Evolutionary conservation across 2,329 filamentous ascomycete genomes (phyloP).

Genomic region (Triangularia setosa): DNA sequence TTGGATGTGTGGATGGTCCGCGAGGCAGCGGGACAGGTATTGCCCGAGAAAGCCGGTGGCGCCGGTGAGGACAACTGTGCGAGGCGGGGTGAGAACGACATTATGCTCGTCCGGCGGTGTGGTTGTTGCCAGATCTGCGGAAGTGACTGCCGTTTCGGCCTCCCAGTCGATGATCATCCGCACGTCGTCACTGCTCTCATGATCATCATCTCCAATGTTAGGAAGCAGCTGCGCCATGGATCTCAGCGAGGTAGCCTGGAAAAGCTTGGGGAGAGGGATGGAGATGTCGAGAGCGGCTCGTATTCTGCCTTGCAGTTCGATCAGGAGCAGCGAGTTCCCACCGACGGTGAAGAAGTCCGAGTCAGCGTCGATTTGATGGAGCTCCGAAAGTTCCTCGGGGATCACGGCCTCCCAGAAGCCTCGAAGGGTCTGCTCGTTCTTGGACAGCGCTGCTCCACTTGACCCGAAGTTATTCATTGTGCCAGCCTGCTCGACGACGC

Average conservation of each 20-base stretch:
- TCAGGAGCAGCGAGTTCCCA: slow-evolving; percentile 39
- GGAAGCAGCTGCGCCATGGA: slow-evolving; percentile 33
- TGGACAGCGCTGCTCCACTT: no score
- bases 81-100: neutral
- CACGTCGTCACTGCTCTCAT: neutral
- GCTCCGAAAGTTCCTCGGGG: no score
- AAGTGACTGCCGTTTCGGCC: neutral
- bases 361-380: no score
- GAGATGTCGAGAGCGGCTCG: slow-evolving; percentile 29
- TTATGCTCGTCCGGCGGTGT: neutral
- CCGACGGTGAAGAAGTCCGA: slow-evolving; percentile 37
- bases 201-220: neutral
- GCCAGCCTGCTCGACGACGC: no score
- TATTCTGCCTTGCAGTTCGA: slow-evolving; percentile 37
- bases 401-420: no score
- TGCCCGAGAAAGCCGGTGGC: slow-evolving; percentile 39
- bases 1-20: slow-evolving; percentile 29
- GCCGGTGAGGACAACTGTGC: slow-evolving; percentile 35
- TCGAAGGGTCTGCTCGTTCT: no score
- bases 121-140: neutral
- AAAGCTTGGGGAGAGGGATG: slow-evolving; percentile 36
- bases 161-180: neutral
- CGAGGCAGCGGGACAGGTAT: slow-evolving; percentile 37
- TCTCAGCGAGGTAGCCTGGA: slow-evolving; percentile 35
- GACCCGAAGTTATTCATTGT: no score